phyloP scores from a whole-genome alignment of 352 stramenopile species.

The Phytophthora podocarpi region DNA sequence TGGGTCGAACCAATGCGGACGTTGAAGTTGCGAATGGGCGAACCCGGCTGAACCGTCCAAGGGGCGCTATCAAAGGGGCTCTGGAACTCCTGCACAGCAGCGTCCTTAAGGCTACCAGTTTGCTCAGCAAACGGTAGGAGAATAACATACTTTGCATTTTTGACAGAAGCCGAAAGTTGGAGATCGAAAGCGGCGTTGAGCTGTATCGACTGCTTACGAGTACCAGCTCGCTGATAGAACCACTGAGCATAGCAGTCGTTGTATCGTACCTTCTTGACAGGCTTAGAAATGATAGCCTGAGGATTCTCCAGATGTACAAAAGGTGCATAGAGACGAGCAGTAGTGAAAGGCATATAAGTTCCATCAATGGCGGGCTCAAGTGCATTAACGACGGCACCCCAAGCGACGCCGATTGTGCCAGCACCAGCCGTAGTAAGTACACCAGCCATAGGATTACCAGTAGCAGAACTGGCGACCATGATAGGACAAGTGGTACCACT shows the following conservation, averaged over 20 bases:
- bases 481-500: not conserved
- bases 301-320: slow-evolving; percentile 9
- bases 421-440: not conserved
- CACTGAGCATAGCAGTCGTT: slow-evolving; percentile 10
- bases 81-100: not conserved
- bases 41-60: slow-evolving; percentile 2
- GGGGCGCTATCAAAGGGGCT: not conserved
- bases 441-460: not conserved
- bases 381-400: not conserved
- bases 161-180: too few relatives aligned
- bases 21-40: not conserved
- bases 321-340: not conserved
- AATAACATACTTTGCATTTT: too few relatives aligned
- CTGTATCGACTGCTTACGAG: not conserved
- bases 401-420: not conserved
- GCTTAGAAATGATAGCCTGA: not conserved
- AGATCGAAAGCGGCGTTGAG: too few relatives aligned
- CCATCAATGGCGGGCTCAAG: slow-evolving; percentile 3
- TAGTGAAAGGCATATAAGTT: too few relatives aligned
- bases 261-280: slow-evolving; percentile 5
- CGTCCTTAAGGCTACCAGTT: not conserved
- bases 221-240: slow-evolving; percentile 8
- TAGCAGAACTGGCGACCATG: not conserved
- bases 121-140: not conserved
- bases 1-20: not conserved